Evolutionary conservation across 2,329 filamentous ascomycete genomes (phyloP).

Genomic region (Calonectria ilicicola): DNA sequence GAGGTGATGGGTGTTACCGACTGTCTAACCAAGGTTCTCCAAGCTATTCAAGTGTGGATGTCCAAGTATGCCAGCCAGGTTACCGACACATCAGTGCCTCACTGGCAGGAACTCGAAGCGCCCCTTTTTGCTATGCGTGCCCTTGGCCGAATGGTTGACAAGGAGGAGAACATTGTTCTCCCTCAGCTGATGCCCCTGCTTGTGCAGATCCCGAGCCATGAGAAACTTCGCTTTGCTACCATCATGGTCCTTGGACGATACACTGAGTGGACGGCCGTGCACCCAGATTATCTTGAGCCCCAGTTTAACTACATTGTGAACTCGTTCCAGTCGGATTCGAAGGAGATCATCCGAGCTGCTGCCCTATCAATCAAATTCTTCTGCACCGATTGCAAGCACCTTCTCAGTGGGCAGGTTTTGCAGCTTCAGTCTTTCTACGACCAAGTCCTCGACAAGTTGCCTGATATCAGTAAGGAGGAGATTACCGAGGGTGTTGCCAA

Average conservation of each 20-base stretch:
- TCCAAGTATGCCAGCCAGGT: conserved; percentile 83
- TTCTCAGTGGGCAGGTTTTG: conserved; percentile 84
- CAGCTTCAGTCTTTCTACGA: conserved; percentile 95
- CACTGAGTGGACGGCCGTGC: conserved; percentile 96
- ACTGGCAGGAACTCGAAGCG: conserved; percentile 97
- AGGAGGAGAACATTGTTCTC: conserved; percentile 87
- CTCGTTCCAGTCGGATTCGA: conserved; percentile 88
- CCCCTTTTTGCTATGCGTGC: conserved; percentile 95
- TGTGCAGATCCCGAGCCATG: conserved; percentile 93
- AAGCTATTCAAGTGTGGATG: conserved; percentile 90
- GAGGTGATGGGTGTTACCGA: conserved; percentile 95
- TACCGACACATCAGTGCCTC: conserved; percentile 80
- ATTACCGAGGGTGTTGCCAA: conserved; percentile 95
- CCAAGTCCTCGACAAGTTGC: conserved; percentile 86
- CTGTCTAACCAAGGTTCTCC: conserved; percentile 89
- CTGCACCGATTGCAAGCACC: conserved; percentile 91
- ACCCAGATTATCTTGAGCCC: conserved; percentile 90
- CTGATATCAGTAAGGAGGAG: conserved; percentile 90
- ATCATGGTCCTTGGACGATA: conserved; percentile 98
- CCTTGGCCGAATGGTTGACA: conserved; percentile 95
- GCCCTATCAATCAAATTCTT: conserved; percentile 97
- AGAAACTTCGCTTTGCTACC: conserved; percentile 97
- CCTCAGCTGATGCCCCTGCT: conserved; percentile 93
- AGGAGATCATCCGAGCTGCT: conserved; percentile 90
- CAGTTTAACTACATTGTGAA: conserved; percentile 97